A percentile compares a stretch with the other conserved stretches of the same genome.
Evolutionary conservation across 1,284 basidiomycete species (phyloP).

Genomic region (Ustilago bromivora): DNA sequence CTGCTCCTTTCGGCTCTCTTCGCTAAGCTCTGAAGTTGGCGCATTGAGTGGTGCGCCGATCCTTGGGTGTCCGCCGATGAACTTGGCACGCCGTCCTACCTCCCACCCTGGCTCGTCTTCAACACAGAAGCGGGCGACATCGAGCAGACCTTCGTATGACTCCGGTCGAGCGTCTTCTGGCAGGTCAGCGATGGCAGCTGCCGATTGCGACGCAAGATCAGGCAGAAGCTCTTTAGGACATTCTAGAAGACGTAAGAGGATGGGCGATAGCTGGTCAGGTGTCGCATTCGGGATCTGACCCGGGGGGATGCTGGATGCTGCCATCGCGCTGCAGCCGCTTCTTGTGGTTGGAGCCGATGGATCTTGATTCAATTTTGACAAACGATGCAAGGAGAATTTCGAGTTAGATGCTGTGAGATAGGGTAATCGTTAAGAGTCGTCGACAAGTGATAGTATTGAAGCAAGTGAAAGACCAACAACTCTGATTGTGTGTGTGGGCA

Average conservation of each 20-base stretch:
- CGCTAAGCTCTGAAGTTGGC: conserved; percentile 46
- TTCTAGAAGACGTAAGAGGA: conserved; percentile 55
- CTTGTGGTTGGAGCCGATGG: background rate
- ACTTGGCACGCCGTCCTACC: conserved; percentile 34
- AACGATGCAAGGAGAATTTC: background rate
- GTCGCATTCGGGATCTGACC: conserved; percentile 51
- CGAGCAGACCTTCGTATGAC: conserved; percentile 66
- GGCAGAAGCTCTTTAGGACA: conserved; percentile 38
- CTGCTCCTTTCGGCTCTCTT: conserved; percentile 57
- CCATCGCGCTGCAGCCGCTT: conserved; percentile 9
- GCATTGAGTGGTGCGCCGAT: conserved; percentile 55
- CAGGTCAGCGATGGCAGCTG: conserved; percentile 61
- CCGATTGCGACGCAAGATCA: conserved; percentile 51
- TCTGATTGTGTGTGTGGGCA: conserved; percentile 7
- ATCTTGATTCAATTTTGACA: background rate
- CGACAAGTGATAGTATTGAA: background rate
- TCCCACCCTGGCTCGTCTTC: conserved; percentile 68
- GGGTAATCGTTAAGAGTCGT: background rate
- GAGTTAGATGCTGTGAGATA: background rate
- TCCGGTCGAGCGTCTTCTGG: conserved; percentile 59
- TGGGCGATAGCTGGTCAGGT: conserved; percentile 50
- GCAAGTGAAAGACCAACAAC: background rate
- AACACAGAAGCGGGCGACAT: conserved; percentile 67
- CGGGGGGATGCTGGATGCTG: conserved; percentile 36
- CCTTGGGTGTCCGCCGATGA: conserved; percentile 59